Evolutionary conservation across 345 rosid species (phyloP).

Genomic region (Erodium maritimum): DNA sequence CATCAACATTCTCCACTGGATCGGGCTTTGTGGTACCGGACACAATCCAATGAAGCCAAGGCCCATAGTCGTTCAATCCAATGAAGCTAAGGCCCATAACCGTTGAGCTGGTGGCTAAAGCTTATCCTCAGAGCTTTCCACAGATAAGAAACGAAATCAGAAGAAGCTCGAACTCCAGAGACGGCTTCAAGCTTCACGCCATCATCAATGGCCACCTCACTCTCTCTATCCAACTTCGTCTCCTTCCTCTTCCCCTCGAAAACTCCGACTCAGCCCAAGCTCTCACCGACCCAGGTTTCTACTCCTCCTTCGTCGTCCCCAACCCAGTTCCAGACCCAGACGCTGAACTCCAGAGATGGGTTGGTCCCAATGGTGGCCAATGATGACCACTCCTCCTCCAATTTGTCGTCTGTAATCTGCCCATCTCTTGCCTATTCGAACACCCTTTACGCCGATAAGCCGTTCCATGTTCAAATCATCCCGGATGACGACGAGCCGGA

Average conservation of each 20-base stretch:
- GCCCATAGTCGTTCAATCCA: too few relatives aligned
- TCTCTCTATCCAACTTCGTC: constrained; percentile 50
- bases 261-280: constrained; percentile 16
- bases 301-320: constrained; percentile 12
- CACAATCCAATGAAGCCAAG: too few relatives aligned
- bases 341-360: constrained; percentile 18
- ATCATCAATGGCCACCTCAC: constrained; percentile 44
- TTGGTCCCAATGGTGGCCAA: constrained; percentile 20
- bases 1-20: too few relatives aligned
- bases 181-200: neutral
- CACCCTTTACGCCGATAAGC: constrained; percentile 12
- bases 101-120: too few relatives aligned
- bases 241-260: constrained; percentile 49
- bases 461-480: constrained; percentile 19
- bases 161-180: too few relatives aligned
- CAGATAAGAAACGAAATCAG: neutral
- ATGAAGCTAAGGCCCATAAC: too few relatives aligned
- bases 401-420: constrained; percentile 9
- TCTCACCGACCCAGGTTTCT: constrained; percentile 6
- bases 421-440: constrained; percentile 24
- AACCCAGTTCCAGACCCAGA: constrained; percentile 5
- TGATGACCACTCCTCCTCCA: constrained; percentile 10
- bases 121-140: too few relatives aligned
- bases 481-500: constrained; percentile 26
- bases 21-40: too few relatives aligned